Conservation (phyloP, 768 basidiomycete species). For the Coprinopsis strossmayeri region DNA sequence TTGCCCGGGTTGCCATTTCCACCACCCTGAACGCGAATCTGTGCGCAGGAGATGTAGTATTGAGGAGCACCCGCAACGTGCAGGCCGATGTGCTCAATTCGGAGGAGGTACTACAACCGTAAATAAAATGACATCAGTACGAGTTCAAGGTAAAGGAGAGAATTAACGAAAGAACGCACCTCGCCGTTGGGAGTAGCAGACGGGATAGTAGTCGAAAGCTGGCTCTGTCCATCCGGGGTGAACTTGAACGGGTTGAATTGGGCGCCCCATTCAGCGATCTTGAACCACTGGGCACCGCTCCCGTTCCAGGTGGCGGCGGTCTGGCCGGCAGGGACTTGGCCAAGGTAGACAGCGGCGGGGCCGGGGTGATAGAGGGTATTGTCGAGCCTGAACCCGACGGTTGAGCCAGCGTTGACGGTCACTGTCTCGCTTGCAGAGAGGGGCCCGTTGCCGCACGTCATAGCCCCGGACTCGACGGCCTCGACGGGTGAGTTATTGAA, state of each 20-base stretch:
- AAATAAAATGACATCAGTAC: background rate
- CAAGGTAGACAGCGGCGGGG: constrained; percentile 41
- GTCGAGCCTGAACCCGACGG: constrained; percentile 35
- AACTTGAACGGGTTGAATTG: constrained; percentile 24
- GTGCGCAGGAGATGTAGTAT: constrained; percentile 37
- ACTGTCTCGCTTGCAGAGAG: constrained; percentile 22
- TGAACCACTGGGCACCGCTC: constrained; percentile 46
- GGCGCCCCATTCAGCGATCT: constrained; percentile 28
- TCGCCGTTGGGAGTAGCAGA: constrained; percentile 27
- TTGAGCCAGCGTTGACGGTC: constrained; percentile 30
- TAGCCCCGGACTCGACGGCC: constrained; percentile 9
- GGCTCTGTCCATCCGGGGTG: constrained; percentile 17
- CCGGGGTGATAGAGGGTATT: constrained; percentile 36
- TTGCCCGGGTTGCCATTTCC: constrained; percentile 34
- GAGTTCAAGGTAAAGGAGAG: no score
- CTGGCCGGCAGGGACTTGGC: constrained; percentile 34
- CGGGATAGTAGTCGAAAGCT: constrained; percentile 29
- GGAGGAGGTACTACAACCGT: constrained; percentile 24
- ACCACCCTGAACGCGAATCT: constrained; percentile 32
- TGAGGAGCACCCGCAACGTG: constrained; percentile 36
- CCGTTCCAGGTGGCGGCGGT: constrained; percentile 39
- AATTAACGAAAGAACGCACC: no score
- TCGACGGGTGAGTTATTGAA: constrained; percentile 27
- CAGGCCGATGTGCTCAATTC: constrained; percentile 35
- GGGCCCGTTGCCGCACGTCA: constrained; percentile 15